Evolutionary conservation across 257 asterid species (phyloP).

Genomic region (Primulina huaijiensis): DNA sequence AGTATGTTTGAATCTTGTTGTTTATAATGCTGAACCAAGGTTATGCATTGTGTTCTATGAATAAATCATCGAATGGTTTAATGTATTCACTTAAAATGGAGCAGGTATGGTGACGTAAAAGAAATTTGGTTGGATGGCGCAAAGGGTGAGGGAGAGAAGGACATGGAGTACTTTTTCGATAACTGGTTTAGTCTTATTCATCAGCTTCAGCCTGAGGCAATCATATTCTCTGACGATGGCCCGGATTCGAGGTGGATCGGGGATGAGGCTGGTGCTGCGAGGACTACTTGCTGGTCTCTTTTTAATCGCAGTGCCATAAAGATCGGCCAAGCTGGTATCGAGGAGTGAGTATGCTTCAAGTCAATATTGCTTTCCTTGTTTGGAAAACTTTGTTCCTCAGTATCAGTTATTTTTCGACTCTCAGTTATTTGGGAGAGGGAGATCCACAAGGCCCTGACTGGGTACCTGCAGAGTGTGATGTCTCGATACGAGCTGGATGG

Average conservation of each 20-base stretch:
- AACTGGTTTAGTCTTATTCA: constrained; percentile 82
- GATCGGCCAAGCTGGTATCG: constrained; percentile 48
- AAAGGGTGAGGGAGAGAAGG: constrained; percentile 84
- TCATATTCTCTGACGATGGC: constrained; percentile 87
- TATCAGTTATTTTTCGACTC: constrained; percentile 14
- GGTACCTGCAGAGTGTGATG: constrained; percentile 94
- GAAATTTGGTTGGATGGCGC: constrained; percentile 90
- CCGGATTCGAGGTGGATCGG: constrained; percentile 97
- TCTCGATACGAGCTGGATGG: constrained; percentile 92
- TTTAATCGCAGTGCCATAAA: constrained; percentile 56
- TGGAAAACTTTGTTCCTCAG: background rate
- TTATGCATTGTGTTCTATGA: background rate
- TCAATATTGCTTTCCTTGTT: background rate
- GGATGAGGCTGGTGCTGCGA: constrained; percentile 74
- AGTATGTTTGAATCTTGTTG: constrained; percentile 4
- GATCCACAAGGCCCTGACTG: constrained; percentile 86
- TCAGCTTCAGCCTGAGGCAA: constrained; percentile 78
- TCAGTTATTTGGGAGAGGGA: constrained; percentile 65
- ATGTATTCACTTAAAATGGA: constrained; percentile 15
- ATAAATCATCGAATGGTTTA: background rate
- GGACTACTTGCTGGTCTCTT: constrained; percentile 90
- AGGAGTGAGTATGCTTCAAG: constrained; percentile 47
- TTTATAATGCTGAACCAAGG: background rate
- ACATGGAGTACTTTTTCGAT: constrained; percentile 88
- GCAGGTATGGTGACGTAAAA: constrained; percentile 73